These are phyloP conservation scores for Amauroascus verrucosus DNA, from an alignment of 2,329 filamentous ascomycete genomes.

Conservation along the genomic window DNA sequence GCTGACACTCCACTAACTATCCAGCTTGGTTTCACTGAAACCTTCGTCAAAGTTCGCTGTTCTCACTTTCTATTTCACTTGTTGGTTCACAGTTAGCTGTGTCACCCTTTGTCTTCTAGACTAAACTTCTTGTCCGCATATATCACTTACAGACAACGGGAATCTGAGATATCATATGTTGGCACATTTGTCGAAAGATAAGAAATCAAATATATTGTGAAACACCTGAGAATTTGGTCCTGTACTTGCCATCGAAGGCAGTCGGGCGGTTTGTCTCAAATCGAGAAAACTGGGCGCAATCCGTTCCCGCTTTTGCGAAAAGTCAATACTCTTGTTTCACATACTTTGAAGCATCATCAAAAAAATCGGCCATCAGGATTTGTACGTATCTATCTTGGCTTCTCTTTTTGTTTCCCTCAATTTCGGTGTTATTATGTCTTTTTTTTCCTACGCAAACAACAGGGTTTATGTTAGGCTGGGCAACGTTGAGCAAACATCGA, in stretches of 20 bases:
- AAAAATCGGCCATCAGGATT: conserved; percentile 16
- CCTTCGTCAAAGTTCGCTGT: not conserved
- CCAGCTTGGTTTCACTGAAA: conserved; percentile 5
- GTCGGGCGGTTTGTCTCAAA: conserved; percentile 17
- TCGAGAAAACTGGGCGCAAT: conserved; percentile 13
- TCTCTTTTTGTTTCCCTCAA: conserved; percentile 12
- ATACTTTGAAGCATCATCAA: conserved; percentile 10
- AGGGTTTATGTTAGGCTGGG: not conserved
- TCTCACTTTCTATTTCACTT: conserved; percentile 6
- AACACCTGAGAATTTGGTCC: conserved; percentile 13
- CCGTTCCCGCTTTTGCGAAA: conserved; percentile 14
- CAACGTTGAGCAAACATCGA: not conserved
- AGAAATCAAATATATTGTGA: conserved; percentile 10
- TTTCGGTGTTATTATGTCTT: conserved; percentile 5
- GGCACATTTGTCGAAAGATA: conserved; percentile 12
- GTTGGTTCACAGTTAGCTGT: conserved; percentile 4
- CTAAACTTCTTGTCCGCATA: not conserved
- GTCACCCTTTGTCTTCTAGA: conserved; percentile 4
- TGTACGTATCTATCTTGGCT: conserved; percentile 20
- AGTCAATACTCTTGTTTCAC: conserved; percentile 9
- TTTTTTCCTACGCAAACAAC: not conserved
- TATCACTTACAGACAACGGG: conserved; percentile 2
- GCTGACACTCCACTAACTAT: not conserved
- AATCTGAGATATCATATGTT: conserved; percentile 10
- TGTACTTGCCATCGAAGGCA: conserved; percentile 23